Evolutionary conservation across 495 filamentous ascomycete genomes (phyloP).

Genomic region (Chaetomium tenue): DNA sequence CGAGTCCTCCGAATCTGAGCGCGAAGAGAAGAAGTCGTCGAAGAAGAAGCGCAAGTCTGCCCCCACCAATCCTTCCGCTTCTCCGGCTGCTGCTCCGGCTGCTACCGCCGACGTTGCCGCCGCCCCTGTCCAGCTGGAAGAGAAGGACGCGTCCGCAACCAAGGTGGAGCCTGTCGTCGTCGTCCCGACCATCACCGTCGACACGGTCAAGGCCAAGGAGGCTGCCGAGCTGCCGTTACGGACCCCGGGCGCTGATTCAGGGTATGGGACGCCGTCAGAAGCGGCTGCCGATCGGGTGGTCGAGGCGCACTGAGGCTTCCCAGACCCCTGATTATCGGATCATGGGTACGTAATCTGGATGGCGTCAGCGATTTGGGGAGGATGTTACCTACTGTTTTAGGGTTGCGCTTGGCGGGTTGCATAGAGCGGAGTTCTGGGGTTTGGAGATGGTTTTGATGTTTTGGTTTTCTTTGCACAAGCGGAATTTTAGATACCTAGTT

Average conservation of each 20-base stretch:
- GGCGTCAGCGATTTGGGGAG: background rate
- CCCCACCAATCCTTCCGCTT: background rate
- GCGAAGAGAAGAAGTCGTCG: constrained; percentile 15
- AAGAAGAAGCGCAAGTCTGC: constrained; percentile 21
- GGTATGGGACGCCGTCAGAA: constrained; percentile 31
- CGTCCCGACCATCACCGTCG: constrained; percentile 21
- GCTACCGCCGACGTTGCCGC: background rate
- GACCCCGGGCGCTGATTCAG: constrained; percentile 35
- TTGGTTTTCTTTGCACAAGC: background rate
- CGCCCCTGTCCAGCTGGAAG: constrained; percentile 17
- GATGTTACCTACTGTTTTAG: background rate
- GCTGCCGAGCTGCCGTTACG: constrained; percentile 23
- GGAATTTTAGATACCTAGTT: background rate
- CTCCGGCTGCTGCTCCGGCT: background rate
- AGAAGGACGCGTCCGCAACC: constrained; percentile 15
- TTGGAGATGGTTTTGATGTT: background rate
- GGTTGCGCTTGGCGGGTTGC: background rate
- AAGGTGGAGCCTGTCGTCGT: constrained; percentile 13
- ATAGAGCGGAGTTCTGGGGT: background rate
- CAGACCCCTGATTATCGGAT: background rate
- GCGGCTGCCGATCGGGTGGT: background rate
- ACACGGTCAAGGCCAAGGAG: constrained; percentile 25
- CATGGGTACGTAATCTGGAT: constrained; percentile 3
- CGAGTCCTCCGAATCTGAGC: constrained; percentile 11
- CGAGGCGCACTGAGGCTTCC: background rate